Percentiles rank a stretch among this genome's conserved stretches.
These are phyloP conservation scores for Phytophthora pini DNA, from an alignment of 352 stramenopile genomes.

Conservation along the genomic window DNA sequence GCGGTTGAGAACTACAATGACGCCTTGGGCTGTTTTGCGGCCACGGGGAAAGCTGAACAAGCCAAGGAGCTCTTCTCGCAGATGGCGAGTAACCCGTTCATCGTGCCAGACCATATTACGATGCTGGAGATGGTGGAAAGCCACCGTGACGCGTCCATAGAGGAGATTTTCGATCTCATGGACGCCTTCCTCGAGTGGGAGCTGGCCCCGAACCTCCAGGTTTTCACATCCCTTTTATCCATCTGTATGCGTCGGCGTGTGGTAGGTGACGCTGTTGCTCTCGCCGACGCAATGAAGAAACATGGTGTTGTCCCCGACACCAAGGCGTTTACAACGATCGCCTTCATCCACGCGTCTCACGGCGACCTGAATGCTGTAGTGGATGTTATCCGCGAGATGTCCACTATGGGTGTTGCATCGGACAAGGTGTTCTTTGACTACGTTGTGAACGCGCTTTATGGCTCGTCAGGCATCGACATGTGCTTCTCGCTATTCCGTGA, in stretches of 20 bases:
- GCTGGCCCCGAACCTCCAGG: constrained; percentile 64
- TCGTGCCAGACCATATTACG: constrained; percentile 71
- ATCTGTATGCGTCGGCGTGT: constrained; percentile 67
- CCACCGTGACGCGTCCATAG: constrained; percentile 60
- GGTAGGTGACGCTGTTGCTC: constrained; percentile 59
- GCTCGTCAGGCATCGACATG: constrained; percentile 67
- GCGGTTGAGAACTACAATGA: constrained; percentile 81
- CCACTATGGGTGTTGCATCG: constrained; percentile 31
- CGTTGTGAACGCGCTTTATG: constrained; percentile 62
- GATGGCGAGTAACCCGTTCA: constrained; percentile 61
- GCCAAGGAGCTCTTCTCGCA: constrained; percentile 70
- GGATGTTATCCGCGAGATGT: constrained; percentile 56
- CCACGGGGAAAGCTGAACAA: constrained; percentile 49
- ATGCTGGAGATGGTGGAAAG: constrained; percentile 85
- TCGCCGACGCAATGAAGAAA: constrained; percentile 61
- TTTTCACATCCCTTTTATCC: constrained; percentile 79
- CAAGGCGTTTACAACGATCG: constrained; percentile 74
- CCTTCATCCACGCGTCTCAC: constrained; percentile 67
- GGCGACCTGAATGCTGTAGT: constrained; percentile 60
- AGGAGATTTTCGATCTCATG: constrained; percentile 76
- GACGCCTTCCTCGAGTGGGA: constrained; percentile 70
- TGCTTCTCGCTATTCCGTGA: constrained; percentile 75
- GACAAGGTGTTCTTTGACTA: constrained; percentile 76
- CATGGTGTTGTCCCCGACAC: constrained; percentile 56
- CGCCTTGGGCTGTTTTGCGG: constrained; percentile 71